Evolutionary conservation across 257 asterid species (phyloP), one percentile per base, ranked within the genome.

Genomic region (Solanum piurae): DNA sequence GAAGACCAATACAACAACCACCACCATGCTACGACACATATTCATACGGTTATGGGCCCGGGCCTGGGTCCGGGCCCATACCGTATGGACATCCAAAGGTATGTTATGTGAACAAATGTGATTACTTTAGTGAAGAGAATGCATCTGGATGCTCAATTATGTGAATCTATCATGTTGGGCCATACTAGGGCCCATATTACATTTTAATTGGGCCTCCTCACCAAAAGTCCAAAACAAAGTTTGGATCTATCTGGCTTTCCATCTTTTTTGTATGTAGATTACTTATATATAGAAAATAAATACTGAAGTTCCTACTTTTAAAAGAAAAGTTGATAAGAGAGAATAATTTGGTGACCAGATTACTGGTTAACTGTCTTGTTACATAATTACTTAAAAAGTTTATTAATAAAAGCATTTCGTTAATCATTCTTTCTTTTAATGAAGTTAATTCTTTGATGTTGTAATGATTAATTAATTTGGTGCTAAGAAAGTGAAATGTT

Each of bases 71-170:
- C 1, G 10, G 49, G 31, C 29, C 49, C 11, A 9, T 44, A 40
- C 92, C 89, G 0, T 88, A 85, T 58, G 91, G 91, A 12, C 40
- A 83, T 74, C 71, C 90, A 82, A 21, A 90, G 88, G 89, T 88
- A 1, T 91, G 91, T 85, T 88, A 87, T 23, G 92, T 90, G 74
- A 83, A 71, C 87, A 89, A 93, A 49, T 80, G 85, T 25, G 96
- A 92, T 42, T 93, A 91, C 69, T 91, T 93, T 12, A 89, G 92
- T 80, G 98, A 94, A 25, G 98, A 94, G 40, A 93, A 93, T 37
- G 92, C 94, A n/a, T 88, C 88, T 66, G 86, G 88, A 12, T 94
- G 98, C 89, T 86, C 92, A 29, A 89, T 94, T 89, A 93, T 93
- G 98, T 94, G 87, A 90, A 27, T 27, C 25, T 37, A 27, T 9